A percentile compares a stretch with the other conserved stretches of the same genome.
phyloP scores from a whole-genome alignment of 495 filamentous ascomycete species.

The Mycothermus thermophilus region DNA sequence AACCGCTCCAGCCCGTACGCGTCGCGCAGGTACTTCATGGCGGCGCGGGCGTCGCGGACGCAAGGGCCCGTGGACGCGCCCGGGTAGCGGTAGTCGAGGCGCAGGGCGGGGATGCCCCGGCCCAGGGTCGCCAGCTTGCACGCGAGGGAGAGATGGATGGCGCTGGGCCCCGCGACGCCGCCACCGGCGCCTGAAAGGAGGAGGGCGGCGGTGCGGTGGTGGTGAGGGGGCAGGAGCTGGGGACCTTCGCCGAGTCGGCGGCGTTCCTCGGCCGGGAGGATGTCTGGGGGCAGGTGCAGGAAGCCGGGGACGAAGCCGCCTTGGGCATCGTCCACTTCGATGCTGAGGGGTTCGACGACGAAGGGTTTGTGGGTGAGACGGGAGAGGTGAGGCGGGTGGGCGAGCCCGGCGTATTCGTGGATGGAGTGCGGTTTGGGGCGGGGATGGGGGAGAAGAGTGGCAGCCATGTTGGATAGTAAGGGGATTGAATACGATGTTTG shows the following conservation, averaged over 20 bases:
- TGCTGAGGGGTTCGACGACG: constrained; percentile 5
- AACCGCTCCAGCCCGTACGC: constrained; percentile 22
- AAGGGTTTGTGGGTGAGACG: constrained; percentile 7
- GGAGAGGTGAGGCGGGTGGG: constrained; percentile 6
- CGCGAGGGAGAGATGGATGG: constrained; percentile 29
- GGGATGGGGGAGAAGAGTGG: constrained; percentile 1
- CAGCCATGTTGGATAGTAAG: constrained; percentile 2
- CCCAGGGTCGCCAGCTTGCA: constrained; percentile 28
- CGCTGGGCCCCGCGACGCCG: constrained; percentile 29
- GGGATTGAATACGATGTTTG: neutral
- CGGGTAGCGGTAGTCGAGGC: constrained; percentile 32
- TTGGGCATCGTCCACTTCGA: constrained; percentile 8
- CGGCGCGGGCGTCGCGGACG: constrained; percentile 23
- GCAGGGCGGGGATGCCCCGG: constrained; percentile 24
- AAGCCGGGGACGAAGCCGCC: constrained; percentile 12
- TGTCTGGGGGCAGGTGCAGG: constrained; percentile 13
- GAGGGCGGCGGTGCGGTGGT: constrained; percentile 24
- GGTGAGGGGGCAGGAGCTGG: neutral
- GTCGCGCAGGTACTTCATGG: constrained; percentile 26
- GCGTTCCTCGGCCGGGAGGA: neutral
- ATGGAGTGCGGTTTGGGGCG: constrained; percentile 4
- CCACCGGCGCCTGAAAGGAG: constrained; percentile 33
- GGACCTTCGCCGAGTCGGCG: neutral
- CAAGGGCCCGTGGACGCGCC: constrained; percentile 22
- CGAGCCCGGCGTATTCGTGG: constrained; percentile 6